Evolutionary conservation across 257 asterid species (phyloP).

Genomic region (Cordia subcordata): DNA sequence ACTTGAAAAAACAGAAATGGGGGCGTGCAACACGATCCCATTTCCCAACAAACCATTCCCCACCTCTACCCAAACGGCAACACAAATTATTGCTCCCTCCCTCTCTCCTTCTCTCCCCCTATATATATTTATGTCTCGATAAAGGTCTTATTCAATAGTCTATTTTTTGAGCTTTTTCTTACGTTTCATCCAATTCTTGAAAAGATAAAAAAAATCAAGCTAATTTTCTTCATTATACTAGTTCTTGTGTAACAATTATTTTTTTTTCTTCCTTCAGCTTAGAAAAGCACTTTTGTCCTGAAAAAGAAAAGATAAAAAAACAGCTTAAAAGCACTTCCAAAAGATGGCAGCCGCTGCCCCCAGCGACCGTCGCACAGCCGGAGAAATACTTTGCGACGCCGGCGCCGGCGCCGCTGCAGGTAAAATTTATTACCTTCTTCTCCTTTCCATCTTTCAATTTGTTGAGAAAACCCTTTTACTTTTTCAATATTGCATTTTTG

Average conservation of each 20-base stretch:
- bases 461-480: neutral
- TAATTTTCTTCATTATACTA: neutral
- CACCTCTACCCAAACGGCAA: neutral
- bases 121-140: neutral
- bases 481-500: neutral
- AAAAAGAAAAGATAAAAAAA: no score
- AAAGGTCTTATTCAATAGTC: neutral
- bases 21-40: neutral
- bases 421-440: slow-evolving; percentile 25
- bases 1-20: neutral
- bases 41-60: neutral
- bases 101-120: neutral
- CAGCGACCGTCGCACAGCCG: slow-evolving; percentile 44
- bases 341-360: slow-evolving; percentile 36
- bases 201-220: neutral
- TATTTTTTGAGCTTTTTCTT: neutral
- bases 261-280: neutral
- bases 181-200: neutral
- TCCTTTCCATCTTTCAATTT: slow-evolving; percentile 7
- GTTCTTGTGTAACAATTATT: no score
- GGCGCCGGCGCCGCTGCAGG: slow-evolving; percentile 98
- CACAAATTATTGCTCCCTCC: neutral
- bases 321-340: neutral
- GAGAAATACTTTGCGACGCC: slow-evolving; percentile 60
- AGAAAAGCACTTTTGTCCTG: no score